A percentile compares a stretch with the other conserved stretches of the same genome.
phyloP scores from a whole-genome alignment of 495 filamentous ascomycete genomes.

The Neurospora africana region DNA sequence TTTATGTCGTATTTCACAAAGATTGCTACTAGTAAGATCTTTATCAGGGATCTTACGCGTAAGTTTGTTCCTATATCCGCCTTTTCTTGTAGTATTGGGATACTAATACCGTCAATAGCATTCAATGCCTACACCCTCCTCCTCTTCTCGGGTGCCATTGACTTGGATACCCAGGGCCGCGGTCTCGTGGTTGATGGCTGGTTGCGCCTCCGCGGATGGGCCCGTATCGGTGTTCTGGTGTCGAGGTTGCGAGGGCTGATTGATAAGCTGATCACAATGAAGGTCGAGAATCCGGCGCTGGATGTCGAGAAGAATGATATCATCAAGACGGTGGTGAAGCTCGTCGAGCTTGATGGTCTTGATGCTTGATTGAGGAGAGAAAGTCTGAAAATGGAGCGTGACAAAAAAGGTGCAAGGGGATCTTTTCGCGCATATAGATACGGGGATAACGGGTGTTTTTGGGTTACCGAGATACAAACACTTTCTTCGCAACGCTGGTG shows the following conservation, averaged over 20 bases:
- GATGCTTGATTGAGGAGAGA: conserved; percentile 36
- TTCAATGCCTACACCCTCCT: conserved; percentile 86
- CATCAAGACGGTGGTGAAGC: conserved; percentile 60
- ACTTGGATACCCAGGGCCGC: conserved; percentile 76
- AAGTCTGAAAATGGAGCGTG: background rate
- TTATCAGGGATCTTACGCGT: conserved; percentile 84
- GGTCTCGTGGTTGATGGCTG: conserved; percentile 90
- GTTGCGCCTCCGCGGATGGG: conserved; percentile 86
- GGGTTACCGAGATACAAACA: background rate
- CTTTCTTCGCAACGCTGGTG: background rate
- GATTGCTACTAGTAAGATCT: conserved; percentile 82
- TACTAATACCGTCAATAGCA: conserved; percentile 34
- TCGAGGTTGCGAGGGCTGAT: conserved; percentile 74
- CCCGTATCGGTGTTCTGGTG: conserved; percentile 83
- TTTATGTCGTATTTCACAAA: conserved; percentile 85
- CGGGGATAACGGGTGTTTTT: background rate
- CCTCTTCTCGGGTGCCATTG: conserved; percentile 78
- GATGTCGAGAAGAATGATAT: conserved; percentile 46
- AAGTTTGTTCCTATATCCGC: conserved; percentile 18
- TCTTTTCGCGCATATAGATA: background rate
- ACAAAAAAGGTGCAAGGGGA: background rate
- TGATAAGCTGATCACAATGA: conserved; percentile 66
- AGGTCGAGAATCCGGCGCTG: conserved; percentile 63
- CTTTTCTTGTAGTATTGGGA: background rate
- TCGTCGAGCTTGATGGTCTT: conserved; percentile 82